These are phyloP conservation scores for Taxillus chinensis DNA, from an alignment of 164 flowering plant genomes.

Conservation along the genomic window DNA sequence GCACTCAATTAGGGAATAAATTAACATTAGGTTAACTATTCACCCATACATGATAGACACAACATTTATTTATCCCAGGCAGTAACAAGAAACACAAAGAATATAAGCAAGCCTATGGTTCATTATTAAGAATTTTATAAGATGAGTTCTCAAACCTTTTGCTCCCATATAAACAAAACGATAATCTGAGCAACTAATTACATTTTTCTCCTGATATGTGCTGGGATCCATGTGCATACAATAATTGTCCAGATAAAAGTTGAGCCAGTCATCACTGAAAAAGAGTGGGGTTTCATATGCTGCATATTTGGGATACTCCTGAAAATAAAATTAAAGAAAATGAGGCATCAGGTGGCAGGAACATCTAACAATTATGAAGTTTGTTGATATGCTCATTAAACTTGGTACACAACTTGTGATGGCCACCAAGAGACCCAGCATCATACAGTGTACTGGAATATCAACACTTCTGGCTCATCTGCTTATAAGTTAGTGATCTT, in stretches of 20 bases:
- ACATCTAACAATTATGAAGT: too few relatives aligned
- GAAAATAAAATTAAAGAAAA: conserved; percentile 20
- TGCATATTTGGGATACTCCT: conserved; percentile 84
- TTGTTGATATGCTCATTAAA: too few relatives aligned
- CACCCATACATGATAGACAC: background rate
- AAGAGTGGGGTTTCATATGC: conserved; percentile 69
- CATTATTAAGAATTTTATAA: conserved; percentile 6
- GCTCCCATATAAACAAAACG: conserved; percentile 98
- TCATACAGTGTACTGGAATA: too few relatives aligned
- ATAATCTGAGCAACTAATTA: conserved; percentile 85
- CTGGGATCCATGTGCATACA: conserved; percentile 61
- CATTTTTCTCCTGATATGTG: conserved; percentile 32
- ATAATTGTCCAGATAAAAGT: conserved; percentile 76
- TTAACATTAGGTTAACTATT: background rate
- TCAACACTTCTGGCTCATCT: too few relatives aligned
- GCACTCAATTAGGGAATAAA: background rate
- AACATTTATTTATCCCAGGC: background rate
- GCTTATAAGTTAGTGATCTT: too few relatives aligned
- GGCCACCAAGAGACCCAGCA: too few relatives aligned
- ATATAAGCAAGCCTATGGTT: background rate
- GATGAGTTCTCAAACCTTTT: conserved; percentile 54
- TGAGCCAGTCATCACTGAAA: conserved; percentile 92
- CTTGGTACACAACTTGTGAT: too few relatives aligned
- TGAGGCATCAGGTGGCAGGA: conserved; percentile 5
- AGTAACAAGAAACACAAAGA: background rate